phyloP scores from a whole-genome alignment of 768 basidiomycete genomes.

The Paxillus rubicundulus region DNA sequence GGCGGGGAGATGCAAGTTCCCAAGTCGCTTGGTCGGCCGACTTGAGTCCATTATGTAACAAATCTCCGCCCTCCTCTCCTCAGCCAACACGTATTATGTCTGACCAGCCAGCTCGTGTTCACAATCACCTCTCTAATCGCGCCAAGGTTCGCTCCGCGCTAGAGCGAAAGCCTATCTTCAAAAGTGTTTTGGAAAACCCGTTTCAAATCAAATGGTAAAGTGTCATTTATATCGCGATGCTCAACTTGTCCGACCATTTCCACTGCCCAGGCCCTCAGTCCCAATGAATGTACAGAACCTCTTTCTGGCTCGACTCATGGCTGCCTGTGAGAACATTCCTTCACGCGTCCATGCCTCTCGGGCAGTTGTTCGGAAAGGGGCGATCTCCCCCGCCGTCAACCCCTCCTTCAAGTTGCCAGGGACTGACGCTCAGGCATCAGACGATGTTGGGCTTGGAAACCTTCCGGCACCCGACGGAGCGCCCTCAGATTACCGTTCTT shows the following conservation, averaged over 20 bases:
- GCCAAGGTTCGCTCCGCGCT: conserved; percentile 41
- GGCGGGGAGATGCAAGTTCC: too few relatives aligned
- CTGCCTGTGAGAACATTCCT: conserved; percentile 49
- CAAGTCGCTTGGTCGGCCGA: too few relatives aligned
- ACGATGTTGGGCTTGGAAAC: neutral
- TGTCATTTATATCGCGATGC: conserved; percentile 4
- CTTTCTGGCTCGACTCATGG: conserved; percentile 49
- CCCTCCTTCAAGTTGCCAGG: neutral
- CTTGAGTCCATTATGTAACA: too few relatives aligned
- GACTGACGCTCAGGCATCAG: neutral
- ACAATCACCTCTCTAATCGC: conserved; percentile 64
- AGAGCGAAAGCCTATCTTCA: conserved; percentile 67
- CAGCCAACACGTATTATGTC: conserved; percentile 31
- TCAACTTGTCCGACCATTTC: neutral
- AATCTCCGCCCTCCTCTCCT: too few relatives aligned
- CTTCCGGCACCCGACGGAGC: neutral
- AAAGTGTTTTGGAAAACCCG: conserved; percentile 69
- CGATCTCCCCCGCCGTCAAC: neutral
- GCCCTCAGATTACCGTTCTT: neutral
- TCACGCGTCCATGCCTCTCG: conserved; percentile 29
- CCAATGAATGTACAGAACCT: conserved; percentile 62
- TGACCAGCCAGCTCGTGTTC: conserved; percentile 47
- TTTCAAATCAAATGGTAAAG: conserved; percentile 65
- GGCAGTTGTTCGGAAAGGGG: conserved; percentile 3
- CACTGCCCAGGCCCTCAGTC: conserved; percentile 53